phyloP scores from a whole-genome alignment of 2,329 filamentous ascomycete species.

The Colletotrichum theobromicola region DNA sequence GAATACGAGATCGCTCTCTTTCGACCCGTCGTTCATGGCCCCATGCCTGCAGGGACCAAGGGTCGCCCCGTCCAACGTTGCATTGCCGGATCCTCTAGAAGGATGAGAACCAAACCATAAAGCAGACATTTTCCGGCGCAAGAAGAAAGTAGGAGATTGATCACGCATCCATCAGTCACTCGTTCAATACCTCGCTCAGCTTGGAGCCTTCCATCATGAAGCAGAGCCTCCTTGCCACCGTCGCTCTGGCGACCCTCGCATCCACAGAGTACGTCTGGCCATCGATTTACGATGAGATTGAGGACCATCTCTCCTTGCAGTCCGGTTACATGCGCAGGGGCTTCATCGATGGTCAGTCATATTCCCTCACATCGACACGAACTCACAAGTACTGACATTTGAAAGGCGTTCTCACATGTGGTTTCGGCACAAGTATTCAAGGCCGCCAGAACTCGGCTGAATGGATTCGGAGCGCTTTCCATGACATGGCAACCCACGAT shows the following conservation, averaged over 20 bases:
- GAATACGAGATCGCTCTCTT: conserved; percentile 5
- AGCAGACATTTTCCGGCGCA: background rate
- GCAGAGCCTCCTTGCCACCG: background rate
- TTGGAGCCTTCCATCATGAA: background rate
- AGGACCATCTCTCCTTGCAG: conserved; percentile 20
- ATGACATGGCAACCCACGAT: conserved; percentile 29
- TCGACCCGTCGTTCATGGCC: background rate
- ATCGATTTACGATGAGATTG: conserved; percentile 18
- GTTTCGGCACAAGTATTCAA: conserved; percentile 15
- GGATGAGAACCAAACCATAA: background rate
- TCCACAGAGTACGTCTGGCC: conserved; percentile 16
- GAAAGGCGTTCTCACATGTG: conserved; percentile 24
- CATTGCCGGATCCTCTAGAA: background rate
- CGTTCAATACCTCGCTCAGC: background rate
- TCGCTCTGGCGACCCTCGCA: conserved; percentile 2
- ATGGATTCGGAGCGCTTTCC: conserved; percentile 31
- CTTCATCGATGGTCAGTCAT: conserved; percentile 13
- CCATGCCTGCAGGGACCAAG: conserved; percentile 3
- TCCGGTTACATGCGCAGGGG: conserved; percentile 11
- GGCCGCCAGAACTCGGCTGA: conserved; percentile 28
- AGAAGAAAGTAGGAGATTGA: background rate
- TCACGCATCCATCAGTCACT: background rate
- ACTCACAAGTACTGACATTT: background rate
- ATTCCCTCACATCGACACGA: background rate
- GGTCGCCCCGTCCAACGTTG: conserved; percentile 6